These are phyloP conservation scores for Psidium friedrichsthalianum DNA, from an alignment of 345 rosid genomes.

Conservation along the genomic window DNA sequence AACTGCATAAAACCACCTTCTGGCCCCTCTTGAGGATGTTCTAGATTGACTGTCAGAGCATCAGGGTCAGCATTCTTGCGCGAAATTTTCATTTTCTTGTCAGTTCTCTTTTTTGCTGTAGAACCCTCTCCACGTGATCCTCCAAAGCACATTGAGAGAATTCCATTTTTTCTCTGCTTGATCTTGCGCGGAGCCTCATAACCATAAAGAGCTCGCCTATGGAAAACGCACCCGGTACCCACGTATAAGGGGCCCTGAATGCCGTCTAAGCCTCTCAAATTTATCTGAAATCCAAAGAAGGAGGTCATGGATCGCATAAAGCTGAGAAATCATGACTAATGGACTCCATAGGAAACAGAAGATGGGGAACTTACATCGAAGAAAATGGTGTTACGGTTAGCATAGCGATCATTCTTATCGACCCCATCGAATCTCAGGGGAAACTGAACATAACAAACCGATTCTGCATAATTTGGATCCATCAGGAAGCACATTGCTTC, in stretches of 20 bases:
- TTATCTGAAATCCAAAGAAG: neutral
- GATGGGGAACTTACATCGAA: slow-evolving; percentile 4
- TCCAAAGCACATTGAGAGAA: neutral
- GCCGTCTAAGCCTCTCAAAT: slow-evolving; percentile 23
- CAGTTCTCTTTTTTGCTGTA: neutral
- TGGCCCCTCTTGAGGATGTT: neutral
- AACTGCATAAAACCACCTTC: neutral
- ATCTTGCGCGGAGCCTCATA: slow-evolving; percentile 6
- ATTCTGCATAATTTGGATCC: slow-evolving; percentile 10
- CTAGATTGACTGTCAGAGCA: neutral
- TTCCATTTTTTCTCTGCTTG: neutral
- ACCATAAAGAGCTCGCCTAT: slow-evolving; percentile 9
- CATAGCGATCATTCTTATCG: slow-evolving; percentile 5
- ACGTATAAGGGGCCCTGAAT: slow-evolving; percentile 12
- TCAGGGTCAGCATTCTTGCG: neutral
- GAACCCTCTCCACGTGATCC: neutral
- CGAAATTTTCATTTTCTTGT: neutral
- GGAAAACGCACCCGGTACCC: slow-evolving; percentile 7
- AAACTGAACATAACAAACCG: slow-evolving; percentile 15
- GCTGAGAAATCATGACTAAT: neutral
- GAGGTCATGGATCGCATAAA: too few relatives aligned
- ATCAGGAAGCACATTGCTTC: slow-evolving; percentile 23
- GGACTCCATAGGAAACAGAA: neutral
- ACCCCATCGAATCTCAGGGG: slow-evolving; percentile 13
- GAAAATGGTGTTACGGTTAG: slow-evolving; percentile 11